Evolutionary conservation across 2,329 filamentous ascomycete genomes (phyloP), one percentile per base, ranked within the genome.

Genomic region (Lecanosticta acicola): DNA sequence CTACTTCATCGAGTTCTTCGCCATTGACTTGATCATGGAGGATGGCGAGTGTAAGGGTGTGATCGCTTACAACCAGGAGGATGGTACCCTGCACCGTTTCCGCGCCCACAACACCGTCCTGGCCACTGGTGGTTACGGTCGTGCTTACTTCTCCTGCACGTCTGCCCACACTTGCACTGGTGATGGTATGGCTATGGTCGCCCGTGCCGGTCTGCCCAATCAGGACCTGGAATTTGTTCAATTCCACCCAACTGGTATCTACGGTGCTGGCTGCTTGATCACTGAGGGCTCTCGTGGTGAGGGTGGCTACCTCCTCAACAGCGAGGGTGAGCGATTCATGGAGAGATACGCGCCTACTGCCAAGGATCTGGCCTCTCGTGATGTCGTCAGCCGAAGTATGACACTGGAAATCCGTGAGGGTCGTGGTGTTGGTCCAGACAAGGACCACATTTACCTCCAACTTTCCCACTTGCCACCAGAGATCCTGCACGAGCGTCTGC

Each of bases 1-100:
- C 78, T 98, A 96, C 80, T 97, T 98, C 74, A 96, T 98, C 70
- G 93, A 97, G 73, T 97, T 90, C 79, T 98, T 97, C 69, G 93
- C 90, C 61, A 80, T 94, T 58, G 93, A 97, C 68, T 75, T 97
- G 71, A 85, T 98, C 63, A 97, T 97, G 93, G 85, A 96, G 74
- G 87, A 94, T 63, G 91, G 91, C 51, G 86, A 91, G 71, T 97
- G 91, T 78, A 90, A 90, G 60, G 93, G 93, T 80, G 87, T 97
- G 58, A 78, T 97, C 58, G 91, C 91, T 49, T 96, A 96, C 75
- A 97, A 96, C 80, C 90, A 96, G 74, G 91, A 98, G 74, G 93
- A 98, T 66, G 93, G 93, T 56, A 97, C 91, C 24, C 83, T 97
- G 51, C 93, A 98, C 77, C 83, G 93, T 65, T 96, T 98, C 84